These are phyloP conservation scores for Moniliophthora roreri DNA, from an alignment of 1,284 basidiomycete species.

Conservation along the genomic window DNA sequence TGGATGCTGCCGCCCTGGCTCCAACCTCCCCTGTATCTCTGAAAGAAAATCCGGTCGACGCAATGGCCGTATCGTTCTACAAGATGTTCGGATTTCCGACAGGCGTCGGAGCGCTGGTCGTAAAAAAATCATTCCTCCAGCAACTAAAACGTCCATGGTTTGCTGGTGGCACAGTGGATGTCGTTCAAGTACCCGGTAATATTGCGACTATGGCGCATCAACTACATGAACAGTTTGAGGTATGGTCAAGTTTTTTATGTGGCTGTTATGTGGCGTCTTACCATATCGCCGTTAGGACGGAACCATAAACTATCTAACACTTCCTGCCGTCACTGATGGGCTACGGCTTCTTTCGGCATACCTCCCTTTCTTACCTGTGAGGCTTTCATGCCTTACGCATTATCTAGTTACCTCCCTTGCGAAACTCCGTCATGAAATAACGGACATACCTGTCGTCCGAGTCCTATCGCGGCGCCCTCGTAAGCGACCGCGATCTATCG, in stretches of 20 bases:
- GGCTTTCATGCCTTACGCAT: constrained; percentile 63
- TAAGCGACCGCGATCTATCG: constrained; percentile 53
- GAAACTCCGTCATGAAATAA: constrained; percentile 56
- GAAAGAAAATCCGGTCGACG: constrained; percentile 66
- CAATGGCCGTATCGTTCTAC: constrained; percentile 83
- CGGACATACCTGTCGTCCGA: constrained; percentile 55
- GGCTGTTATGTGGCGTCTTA: constrained; percentile 9
- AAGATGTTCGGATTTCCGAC: constrained; percentile 91
- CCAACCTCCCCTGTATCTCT: constrained; percentile 70
- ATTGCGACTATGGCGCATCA: constrained; percentile 61
- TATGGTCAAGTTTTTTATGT: constrained; percentile 27
- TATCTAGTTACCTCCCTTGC: constrained; percentile 56
- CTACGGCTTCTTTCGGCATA: constrained; percentile 74
- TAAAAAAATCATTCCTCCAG: constrained; percentile 65
- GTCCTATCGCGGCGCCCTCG: constrained; percentile 62
- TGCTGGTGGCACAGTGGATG: constrained; percentile 77
- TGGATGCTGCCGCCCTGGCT: constrained; percentile 79
- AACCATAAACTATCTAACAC: constrained; percentile 76
- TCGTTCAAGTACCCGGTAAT: constrained; percentile 76
- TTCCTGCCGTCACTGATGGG: constrained; percentile 75
- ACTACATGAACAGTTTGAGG: constrained; percentile 75
- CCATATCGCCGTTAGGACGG: constrained; percentile 56
- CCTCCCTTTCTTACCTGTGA: constrained; percentile 71
- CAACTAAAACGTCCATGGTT: constrained; percentile 77
- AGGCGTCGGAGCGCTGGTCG: constrained; percentile 77